phyloP scores from a whole-genome alignment of 345 rosid genomes.

The Geranium rotundifolium region DNA sequence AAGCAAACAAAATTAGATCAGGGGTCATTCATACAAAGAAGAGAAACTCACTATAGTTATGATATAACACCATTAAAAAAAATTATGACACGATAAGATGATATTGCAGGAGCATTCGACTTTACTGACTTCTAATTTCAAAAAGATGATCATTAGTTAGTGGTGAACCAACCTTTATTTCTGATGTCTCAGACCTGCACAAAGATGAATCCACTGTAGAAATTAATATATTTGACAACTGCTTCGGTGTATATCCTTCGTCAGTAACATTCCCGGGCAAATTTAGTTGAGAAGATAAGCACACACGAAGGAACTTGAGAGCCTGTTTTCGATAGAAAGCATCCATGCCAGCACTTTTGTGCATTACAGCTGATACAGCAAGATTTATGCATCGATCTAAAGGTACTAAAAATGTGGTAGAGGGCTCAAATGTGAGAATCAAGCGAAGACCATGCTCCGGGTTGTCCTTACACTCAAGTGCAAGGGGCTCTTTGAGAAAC shows the following conservation, averaged over 20 bases:
- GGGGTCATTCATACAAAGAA: too few relatives aligned
- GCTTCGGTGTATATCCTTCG: conserved; percentile 50
- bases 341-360: conserved; percentile 51
- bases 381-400: conserved; percentile 87
- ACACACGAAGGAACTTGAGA: conserved; percentile 74
- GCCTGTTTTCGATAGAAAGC: conserved; percentile 86
- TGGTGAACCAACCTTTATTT: conserved; percentile 55
- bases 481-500: conserved; percentile 92
- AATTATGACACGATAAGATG: too few relatives aligned
- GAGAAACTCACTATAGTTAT: too few relatives aligned
- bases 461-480: conserved; percentile 95
- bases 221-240: conserved; percentile 54
- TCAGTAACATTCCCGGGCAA: conserved; percentile 78
- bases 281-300: conserved; percentile 88
- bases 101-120: too few relatives aligned
- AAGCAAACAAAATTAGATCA: too few relatives aligned
- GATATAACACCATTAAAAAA: too few relatives aligned
- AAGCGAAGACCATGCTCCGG: conserved; percentile 97
- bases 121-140: too few relatives aligned
- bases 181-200: conserved; percentile 68
- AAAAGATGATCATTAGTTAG: not conserved
- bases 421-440: conserved; percentile 92
- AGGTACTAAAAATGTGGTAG: conserved; percentile 91
- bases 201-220: conserved; percentile 59
- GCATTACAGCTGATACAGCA: conserved; percentile 83